Percentiles rank a stretch among this genome's conserved stretches.
Conservation (phyloP, 1,284 basidiomycete genomes). For the Cutaneotrichosporon arboriforme region DNA sequence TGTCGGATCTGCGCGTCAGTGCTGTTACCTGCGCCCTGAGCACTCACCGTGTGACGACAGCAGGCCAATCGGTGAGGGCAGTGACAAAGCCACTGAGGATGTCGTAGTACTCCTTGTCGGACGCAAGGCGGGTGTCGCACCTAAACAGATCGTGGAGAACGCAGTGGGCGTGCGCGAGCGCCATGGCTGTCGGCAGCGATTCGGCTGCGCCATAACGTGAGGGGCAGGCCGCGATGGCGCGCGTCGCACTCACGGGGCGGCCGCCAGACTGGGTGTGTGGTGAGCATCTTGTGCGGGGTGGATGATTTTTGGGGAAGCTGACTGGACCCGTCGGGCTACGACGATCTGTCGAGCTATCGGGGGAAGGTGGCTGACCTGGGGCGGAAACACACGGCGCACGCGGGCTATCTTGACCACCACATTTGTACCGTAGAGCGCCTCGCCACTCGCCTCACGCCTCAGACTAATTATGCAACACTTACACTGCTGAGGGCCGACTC, state of each 20-base stretch:
- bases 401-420: too few relatives aligned
- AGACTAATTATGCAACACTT: neutral
- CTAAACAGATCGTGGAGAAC: constrained; percentile 8
- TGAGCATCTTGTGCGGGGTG: neutral
- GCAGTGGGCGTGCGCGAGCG: constrained; percentile 12
- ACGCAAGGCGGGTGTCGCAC: constrained; percentile 6
- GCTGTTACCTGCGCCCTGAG: too few relatives aligned
- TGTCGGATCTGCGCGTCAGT: too few relatives aligned
- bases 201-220: neutral
- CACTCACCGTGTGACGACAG: constrained; percentile 1
- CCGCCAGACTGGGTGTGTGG: neutral
- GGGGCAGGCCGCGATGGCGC: constrained; percentile 2
- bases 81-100: constrained; percentile 6
- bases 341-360: too few relatives aligned
- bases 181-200: constrained; percentile 1
- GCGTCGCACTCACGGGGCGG: constrained; percentile 2
- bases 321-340: too few relatives aligned
- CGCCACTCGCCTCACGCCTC: too few relatives aligned
- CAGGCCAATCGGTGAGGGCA: constrained; percentile 1
- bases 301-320: neutral
- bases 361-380: too few relatives aligned
- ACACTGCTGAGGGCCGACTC: constrained; percentile 1
- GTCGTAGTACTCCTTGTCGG: constrained; percentile 3
- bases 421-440: too few relatives aligned
- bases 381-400: too few relatives aligned